Percentiles rank a stretch among this genome's conserved stretches.
Evolutionary conservation across 352 stramenopile species (phyloP).

Genomic region (Elongisporangium anandrum): DNA sequence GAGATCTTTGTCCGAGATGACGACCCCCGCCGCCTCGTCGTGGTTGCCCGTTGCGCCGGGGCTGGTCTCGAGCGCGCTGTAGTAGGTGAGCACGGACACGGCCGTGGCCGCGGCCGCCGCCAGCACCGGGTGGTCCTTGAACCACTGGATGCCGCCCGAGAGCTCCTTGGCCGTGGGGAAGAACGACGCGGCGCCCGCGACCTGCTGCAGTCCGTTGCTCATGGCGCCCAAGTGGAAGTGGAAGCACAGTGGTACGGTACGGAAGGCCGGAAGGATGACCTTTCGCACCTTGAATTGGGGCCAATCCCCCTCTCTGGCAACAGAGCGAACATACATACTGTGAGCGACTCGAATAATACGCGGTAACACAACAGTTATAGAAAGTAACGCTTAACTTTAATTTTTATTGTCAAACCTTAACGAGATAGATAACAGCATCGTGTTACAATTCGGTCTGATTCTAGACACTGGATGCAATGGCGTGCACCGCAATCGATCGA

Average conservation of each 20-base stretch:
- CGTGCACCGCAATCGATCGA: slow-evolving; percentile 37
- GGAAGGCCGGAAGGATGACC: neutral
- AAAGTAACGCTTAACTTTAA: no score
- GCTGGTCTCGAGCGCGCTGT: slow-evolving; percentile 41
- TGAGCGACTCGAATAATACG: neutral
- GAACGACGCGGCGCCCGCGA: slow-evolving; percentile 52
- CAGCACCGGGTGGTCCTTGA: slow-evolving; percentile 81
- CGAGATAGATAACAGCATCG: no score
- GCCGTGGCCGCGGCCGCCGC: slow-evolving; percentile 71
- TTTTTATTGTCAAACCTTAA: no score
- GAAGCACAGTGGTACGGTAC: neutral
- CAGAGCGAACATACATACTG: neutral
- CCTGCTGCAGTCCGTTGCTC: slow-evolving; percentile 33
- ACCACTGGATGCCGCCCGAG: slow-evolving; percentile 78
- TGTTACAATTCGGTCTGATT: neutral
- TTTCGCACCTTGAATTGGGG: neutral
- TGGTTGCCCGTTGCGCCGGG: slow-evolving; percentile 7
- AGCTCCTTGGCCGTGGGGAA: slow-evolving; percentile 85
- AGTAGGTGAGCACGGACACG: slow-evolving; percentile 82
- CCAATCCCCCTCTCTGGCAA: neutral
- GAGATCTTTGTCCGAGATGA: slow-evolving; percentile 5
- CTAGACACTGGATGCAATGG: slow-evolving; percentile 18
- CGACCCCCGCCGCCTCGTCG: slow-evolving; percentile 5
- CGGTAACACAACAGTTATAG: no score
- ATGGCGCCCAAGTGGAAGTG: slow-evolving; percentile 5